A percentile compares a stretch with the other conserved stretches of the same genome.
These are phyloP conservation scores for Apiospora marii DNA, from an alignment of 2,329 filamentous ascomycete genomes.

Conservation along the genomic window DNA sequence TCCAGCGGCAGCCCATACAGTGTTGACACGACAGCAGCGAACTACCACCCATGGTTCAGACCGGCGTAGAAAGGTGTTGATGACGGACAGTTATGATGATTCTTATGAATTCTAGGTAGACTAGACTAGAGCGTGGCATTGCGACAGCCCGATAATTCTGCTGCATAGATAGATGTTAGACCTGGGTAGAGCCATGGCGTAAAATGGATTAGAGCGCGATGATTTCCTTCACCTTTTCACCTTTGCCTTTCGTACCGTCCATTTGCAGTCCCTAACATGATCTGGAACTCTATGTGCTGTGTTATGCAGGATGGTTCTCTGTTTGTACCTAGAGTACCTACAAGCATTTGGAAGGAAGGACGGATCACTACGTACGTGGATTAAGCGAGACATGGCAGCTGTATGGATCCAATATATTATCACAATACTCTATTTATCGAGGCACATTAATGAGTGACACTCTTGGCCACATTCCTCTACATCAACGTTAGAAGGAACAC, in stretches of 20 bases:
- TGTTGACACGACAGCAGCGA: background rate
- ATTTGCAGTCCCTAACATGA: background rate
- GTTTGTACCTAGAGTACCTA: background rate
- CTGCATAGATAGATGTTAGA: conserved; percentile 3
- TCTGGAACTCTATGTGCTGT: background rate
- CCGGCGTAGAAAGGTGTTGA: background rate
- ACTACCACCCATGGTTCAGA: background rate
- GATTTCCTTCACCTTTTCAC: background rate
- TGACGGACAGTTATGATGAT: background rate
- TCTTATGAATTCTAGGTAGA: background rate
- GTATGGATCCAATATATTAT: background rate
- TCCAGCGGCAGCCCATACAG: conserved; percentile 39
- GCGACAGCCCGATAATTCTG: background rate
- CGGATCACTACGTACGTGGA: background rate
- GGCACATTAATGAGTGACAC: background rate
- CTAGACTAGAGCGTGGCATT: conserved; percentile 4
- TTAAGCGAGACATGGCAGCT: background rate
- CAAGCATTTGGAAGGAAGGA: background rate
- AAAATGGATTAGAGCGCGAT: background rate
- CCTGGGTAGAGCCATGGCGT: conserved; percentile 1
- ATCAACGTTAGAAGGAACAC: background rate
- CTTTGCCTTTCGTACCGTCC: background rate
- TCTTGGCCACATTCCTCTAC: background rate
- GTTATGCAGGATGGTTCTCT: background rate
- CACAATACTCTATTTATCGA: background rate